Evolutionary conservation across 371 early-diverging fungal genomes (phyloP).

Genomic region (Saksenaea oblongispora): DNA sequence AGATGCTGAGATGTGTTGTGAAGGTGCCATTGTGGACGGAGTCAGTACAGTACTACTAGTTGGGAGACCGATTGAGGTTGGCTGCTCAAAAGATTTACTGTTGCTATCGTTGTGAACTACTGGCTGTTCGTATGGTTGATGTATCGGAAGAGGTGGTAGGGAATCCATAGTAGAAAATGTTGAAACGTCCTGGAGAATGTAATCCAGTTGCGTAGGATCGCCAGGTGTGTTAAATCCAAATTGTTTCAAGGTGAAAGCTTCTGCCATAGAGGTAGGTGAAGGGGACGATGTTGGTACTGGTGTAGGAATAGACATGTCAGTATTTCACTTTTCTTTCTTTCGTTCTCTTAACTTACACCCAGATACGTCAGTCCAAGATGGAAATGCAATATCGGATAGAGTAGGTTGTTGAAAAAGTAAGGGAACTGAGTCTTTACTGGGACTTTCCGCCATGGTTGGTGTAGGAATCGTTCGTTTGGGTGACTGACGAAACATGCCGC

Average conservation of each 20-base stretch:
- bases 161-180: slow-evolving; percentile 17
- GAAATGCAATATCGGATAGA: not conserved
- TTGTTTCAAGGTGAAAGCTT: slow-evolving; percentile 47
- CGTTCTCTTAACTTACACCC: not conserved
- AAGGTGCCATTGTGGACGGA: slow-evolving; percentile 7
- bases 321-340: not conserved
- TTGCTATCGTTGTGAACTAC: not conserved
- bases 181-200: slow-evolving; percentile 19
- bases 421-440: not conserved
- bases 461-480: not conserved
- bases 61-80: not conserved
- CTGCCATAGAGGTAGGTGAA: slow-evolving; percentile 32
- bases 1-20: not conserved
- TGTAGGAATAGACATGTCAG: not conserved
- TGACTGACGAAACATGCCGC: slow-evolving; percentile 12
- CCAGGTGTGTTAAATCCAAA: slow-evolving; percentile 41
- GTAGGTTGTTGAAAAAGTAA: not conserved
- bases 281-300: slow-evolving; percentile 11
- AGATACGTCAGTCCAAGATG: not conserved
- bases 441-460: not conserved
- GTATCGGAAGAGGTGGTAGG: slow-evolving; percentile 9
- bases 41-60: not conserved
- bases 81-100: not conserved
- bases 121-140: not conserved
- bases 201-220: slow-evolving; percentile 20